These are phyloP conservation scores for Platanus orientalis DNA, from an alignment of 164 flowering plant genomes.

Conservation along the genomic window DNA sequence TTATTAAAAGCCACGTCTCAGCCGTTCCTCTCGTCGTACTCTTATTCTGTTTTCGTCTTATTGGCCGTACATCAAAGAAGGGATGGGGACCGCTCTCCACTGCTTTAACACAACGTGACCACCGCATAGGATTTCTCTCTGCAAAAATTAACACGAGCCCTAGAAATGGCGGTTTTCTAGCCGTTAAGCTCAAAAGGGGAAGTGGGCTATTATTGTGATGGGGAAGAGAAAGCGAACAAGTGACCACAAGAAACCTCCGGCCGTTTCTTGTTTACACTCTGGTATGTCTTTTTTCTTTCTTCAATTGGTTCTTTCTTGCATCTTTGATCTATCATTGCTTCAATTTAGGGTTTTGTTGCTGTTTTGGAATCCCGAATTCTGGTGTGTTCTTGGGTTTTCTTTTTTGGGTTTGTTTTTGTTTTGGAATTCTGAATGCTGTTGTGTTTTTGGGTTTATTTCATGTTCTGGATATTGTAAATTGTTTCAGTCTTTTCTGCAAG, in stretches of 20 bases:
- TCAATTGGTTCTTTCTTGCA: neutral
- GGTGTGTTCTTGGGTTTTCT: neutral
- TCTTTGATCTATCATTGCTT: neutral
- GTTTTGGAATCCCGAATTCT: too few species aligned
- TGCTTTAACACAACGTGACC: neutral
- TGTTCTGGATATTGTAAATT: too few species aligned
- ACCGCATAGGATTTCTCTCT: neutral
- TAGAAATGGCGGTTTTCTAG: neutral
- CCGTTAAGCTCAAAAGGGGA: neutral
- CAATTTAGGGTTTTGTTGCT: neutral
- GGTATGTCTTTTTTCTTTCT: neutral
- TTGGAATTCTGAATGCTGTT: neutral
- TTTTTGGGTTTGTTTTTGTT: neutral
- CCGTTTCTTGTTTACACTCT: conserved; percentile 1
- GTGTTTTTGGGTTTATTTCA: neutral
- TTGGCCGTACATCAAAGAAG: neutral
- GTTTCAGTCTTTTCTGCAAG: too few species aligned
- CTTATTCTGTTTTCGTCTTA: neutral
- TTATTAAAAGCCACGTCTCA: too few species aligned
- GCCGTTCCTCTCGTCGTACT: too few species aligned
- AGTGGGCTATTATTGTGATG: neutral
- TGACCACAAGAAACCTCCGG: neutral
- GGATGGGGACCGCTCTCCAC: neutral
- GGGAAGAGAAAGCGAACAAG: neutral
- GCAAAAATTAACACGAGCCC: neutral